These are phyloP conservation scores for Penicillium ochrochloron DNA, from an alignment of 495 filamentous ascomycete genomes.

Conservation along the genomic window DNA sequence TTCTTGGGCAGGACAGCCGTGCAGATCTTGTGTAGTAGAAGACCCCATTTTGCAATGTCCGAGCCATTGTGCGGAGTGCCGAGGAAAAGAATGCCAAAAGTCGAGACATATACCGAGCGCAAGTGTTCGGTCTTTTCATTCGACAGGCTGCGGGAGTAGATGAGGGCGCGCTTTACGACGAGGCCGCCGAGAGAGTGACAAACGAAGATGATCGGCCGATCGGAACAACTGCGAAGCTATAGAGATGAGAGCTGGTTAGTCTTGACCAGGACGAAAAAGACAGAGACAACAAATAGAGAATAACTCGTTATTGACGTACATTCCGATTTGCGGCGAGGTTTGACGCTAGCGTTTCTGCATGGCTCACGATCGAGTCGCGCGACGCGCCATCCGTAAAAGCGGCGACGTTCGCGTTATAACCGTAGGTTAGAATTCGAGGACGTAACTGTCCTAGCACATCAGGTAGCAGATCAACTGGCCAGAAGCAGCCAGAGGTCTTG, in stretches of 20 bases:
- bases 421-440: conserved; percentile 78
- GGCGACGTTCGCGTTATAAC: conserved; percentile 82
- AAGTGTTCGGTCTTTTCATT: conserved; percentile 71
- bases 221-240: conserved; percentile 57
- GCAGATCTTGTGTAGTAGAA: conserved; percentile 73
- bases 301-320: conserved; percentile 36
- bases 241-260: neutral
- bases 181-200: conserved; percentile 84
- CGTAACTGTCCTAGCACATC: conserved; percentile 61
- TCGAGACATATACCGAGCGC: conserved; percentile 80
- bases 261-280: too few species aligned
- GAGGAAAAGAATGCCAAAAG: conserved; percentile 83
- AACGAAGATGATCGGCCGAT: conserved; percentile 82
- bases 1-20: conserved; percentile 70
- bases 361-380: conserved; percentile 78
- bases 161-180: conserved; percentile 74
- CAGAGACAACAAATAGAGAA: neutral
- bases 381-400: conserved; percentile 63
- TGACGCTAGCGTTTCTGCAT: conserved; percentile 80
- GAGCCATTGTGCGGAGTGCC: conserved; percentile 87
- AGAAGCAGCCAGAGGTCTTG: conserved; percentile 66
- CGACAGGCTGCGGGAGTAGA: conserved; percentile 65
- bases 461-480: conserved; percentile 78
- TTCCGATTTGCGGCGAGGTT: conserved; percentile 61
- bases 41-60: conserved; percentile 76